Percentiles rank a stretch among this genome's conserved stretches.
phyloP scores from a whole-genome alignment of 2,329 filamentous ascomycete species.

The Graphilbum fragrans region DNA sequence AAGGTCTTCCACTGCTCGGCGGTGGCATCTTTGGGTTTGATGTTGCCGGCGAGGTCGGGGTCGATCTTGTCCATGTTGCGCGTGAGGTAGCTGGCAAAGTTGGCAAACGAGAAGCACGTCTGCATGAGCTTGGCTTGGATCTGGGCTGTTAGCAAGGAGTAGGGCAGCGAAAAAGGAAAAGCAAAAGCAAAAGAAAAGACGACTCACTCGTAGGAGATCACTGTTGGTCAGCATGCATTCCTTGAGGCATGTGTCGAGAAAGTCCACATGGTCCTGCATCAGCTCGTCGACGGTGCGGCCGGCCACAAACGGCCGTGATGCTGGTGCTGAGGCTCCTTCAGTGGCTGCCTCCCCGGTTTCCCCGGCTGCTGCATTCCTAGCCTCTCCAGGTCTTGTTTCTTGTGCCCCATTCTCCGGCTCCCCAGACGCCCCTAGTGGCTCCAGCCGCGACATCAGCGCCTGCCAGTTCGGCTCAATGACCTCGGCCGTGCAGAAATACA shows the following conservation, averaged over 20 bases:
- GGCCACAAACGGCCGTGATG: conserved; percentile 9
- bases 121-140: conserved; percentile 97
- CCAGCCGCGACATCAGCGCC: conserved; percentile 77
- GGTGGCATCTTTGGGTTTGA: conserved; percentile 47
- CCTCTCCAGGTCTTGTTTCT: too few relatives aligned
- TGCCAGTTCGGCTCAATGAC: conserved; percentile 98
- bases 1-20: conserved; percentile 48
- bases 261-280: conserved; percentile 99
- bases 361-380: neutral
- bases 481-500: conserved; percentile 94
- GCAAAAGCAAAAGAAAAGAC: neutral
- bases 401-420: too few relatives aligned
- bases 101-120: conserved; percentile 87
- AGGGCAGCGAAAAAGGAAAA: conserved; percentile 1
- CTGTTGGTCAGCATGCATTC: conserved; percentile 98
- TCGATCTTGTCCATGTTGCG: conserved; percentile 77
- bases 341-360: conserved; percentile 14
- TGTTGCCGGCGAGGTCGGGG: conserved; percentile 54
- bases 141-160: conserved; percentile 35
- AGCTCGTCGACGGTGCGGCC: conserved; percentile 82
- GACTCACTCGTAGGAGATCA: conserved; percentile 68
- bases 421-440: too few relatives aligned
- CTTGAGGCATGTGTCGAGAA: conserved; percentile 92
- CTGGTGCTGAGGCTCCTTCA: conserved; percentile 12
- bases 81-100: conserved; percentile 77